phyloP scores from a whole-genome alignment of 176 grass and related monocot genomes.

The Bolboschoenus planiculmis region DNA sequence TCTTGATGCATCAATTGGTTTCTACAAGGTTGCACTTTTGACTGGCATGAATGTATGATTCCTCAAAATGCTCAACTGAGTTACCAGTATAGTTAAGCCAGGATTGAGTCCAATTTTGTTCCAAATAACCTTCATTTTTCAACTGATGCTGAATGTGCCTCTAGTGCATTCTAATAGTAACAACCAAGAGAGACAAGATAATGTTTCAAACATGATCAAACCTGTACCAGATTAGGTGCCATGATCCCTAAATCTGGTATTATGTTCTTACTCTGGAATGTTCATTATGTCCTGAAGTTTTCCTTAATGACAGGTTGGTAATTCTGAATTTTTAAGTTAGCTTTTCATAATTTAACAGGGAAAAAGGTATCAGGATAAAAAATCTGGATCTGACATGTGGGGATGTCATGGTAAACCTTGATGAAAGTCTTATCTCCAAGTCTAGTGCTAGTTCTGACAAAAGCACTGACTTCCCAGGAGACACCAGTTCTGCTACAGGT shows the following conservation, averaged over 20 bases:
- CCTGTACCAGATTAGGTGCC: not conserved
- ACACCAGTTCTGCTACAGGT: conserved; percentile 16
- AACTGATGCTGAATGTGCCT: not conserved
- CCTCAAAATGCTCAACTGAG: not conserved
- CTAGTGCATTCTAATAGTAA: not conserved
- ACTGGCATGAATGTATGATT: not conserved
- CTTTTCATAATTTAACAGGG: conserved; percentile 53
- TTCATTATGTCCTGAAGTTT: conserved; percentile 30
- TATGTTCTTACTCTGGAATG: not conserved
- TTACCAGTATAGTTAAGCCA: not conserved
- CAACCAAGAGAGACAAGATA: not conserved
- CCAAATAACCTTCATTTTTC: not conserved
- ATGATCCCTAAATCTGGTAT: not conserved
- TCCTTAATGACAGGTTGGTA: not conserved
- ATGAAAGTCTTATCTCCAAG: conserved; percentile 64
- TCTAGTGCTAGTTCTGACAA: conserved; percentile 33
- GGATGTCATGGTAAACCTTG: conserved; percentile 53
- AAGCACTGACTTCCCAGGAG: conserved; percentile 25
- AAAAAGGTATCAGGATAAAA: conserved; percentile 78
- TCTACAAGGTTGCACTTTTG: not conserved
- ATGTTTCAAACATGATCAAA: not conserved
- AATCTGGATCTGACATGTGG: conserved; percentile 82
- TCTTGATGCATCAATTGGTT: conserved; percentile 23
- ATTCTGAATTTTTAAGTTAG: conserved; percentile 6
- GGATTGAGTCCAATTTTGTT: not conserved